Conservation (phyloP, 176 grass and related monocot species). For the Musa acuminata region DNA sequence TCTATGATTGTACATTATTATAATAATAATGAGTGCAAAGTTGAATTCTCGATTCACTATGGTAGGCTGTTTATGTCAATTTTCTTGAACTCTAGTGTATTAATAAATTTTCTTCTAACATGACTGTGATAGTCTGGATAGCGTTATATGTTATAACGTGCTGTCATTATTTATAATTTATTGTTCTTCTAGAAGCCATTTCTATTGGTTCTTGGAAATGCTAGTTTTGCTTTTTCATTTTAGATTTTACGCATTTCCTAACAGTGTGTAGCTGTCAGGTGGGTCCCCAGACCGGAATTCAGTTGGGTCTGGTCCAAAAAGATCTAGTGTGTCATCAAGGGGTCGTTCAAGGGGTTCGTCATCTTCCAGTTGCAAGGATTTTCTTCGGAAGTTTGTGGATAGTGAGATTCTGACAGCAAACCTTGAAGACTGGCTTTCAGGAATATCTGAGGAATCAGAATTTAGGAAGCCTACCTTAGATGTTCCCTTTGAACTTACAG, state of each 20-base stretch:
- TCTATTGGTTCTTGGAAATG: background rate
- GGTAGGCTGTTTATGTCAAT: background rate
- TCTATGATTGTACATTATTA: too few relatives aligned
- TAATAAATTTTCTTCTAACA: background rate
- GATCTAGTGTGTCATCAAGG: conserved; percentile 35
- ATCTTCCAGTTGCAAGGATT: conserved; percentile 71
- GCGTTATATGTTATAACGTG: background rate
- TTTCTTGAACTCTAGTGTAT: background rate
- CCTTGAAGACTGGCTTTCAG: conserved; percentile 75
- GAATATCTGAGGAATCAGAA: conserved; percentile 40
- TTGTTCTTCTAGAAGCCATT: background rate
- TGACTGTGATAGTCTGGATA: background rate
- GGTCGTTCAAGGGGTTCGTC: conserved; percentile 37
- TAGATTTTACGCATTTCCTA: conserved; percentile 6
- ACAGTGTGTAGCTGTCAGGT: conserved; percentile 30
- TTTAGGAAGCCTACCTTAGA: conserved; percentile 48
- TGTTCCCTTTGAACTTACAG: conserved; percentile 55
- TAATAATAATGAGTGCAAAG: background rate
- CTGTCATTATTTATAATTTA: background rate
- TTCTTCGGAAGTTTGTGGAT: conserved; percentile 86
- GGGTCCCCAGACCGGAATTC: conserved; percentile 56
- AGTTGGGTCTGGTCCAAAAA: conserved; percentile 43
- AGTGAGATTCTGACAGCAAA: conserved; percentile 66
- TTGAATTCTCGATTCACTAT: background rate
- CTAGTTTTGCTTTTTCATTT: background rate